Percentiles rank a stretch among this genome's conserved stretches.
Conservation (phyloP, 2,329 filamentous ascomycete genomes). For the Monilinia fructigena region DNA sequence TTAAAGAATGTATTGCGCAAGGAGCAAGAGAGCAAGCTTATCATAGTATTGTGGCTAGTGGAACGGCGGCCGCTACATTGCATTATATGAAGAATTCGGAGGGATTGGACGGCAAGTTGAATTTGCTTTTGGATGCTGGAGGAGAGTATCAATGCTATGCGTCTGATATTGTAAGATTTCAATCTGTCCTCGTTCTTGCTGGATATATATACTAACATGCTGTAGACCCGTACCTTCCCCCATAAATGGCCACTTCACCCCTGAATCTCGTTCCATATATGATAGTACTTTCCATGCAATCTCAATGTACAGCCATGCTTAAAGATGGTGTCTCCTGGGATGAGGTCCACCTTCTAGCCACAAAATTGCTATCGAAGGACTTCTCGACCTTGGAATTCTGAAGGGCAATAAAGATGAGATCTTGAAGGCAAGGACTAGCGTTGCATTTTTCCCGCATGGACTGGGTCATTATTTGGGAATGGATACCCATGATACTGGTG, state of each 20-base stretch:
- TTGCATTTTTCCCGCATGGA: slow-evolving; percentile 89
- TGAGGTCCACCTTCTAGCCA: slow-evolving; percentile 79
- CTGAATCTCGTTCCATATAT: slow-evolving; percentile 73
- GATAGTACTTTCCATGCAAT: slow-evolving; percentile 87
- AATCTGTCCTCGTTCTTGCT: not conserved
- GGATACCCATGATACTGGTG: slow-evolving; percentile 87
- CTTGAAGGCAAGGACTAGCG: slow-evolving; percentile 73
- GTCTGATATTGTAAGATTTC: slow-evolving; percentile 57
- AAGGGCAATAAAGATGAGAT: slow-evolving; percentile 68
- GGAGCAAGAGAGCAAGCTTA: slow-evolving; percentile 85
- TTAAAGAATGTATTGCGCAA: slow-evolving; percentile 71
- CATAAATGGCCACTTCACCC: slow-evolving; percentile 67
- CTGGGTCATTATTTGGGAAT: slow-evolving; percentile 88
- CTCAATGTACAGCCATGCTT: slow-evolving; percentile 69
- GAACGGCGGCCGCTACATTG: slow-evolving; percentile 76
- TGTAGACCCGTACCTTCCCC: slow-evolving; percentile 87
- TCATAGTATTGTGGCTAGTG: slow-evolving; percentile 78
- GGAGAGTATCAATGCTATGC: slow-evolving; percentile 73
- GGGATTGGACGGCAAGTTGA: slow-evolving; percentile 66
- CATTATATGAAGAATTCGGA: slow-evolving; percentile 84
- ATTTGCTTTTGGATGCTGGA: slow-evolving; percentile 82
- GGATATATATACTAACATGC: slow-evolving; percentile 6
- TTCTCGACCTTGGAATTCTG: slow-evolving; percentile 74
- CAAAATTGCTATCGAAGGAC: slow-evolving; percentile 75
- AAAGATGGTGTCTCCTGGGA: slow-evolving; percentile 77